Conservation (phyloP, 371 early-diverging fungal genomes). For the Dentiscutata heterogama region DNA sequence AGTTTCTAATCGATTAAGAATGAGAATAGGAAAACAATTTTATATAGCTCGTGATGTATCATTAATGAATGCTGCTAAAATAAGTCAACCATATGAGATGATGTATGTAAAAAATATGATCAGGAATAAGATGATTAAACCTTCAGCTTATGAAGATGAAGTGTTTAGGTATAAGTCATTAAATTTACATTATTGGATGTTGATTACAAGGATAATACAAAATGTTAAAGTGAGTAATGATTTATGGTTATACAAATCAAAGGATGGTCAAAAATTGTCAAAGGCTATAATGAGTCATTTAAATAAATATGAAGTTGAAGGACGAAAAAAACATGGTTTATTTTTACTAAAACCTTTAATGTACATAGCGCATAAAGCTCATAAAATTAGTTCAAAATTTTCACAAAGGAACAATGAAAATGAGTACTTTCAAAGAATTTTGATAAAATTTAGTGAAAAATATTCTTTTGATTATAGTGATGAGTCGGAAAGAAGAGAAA, state of each 20-base stretch:
- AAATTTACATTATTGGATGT: conserved; percentile 44
- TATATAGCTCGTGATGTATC: conserved; percentile 9
- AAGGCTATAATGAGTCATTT: conserved; percentile 40
- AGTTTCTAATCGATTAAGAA: conserved; percentile 63
- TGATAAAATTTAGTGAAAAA: conserved; percentile 34
- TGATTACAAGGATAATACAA: conserved; percentile 30
- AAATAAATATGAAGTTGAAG: conserved; percentile 4
- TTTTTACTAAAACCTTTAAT: conserved; percentile 31
- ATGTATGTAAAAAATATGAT: conserved; percentile 6
- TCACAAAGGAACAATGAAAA: conserved; percentile 28
- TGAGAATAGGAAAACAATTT: conserved; percentile 45
- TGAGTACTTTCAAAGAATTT: conserved; percentile 37
- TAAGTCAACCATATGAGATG: conserved; percentile 37
- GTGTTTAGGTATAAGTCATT: conserved; percentile 19
- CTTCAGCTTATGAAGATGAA: background rate
- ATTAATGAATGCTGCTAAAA: background rate
- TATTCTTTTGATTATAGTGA: background rate
- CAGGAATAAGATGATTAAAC: background rate
- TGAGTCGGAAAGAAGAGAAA: background rate
- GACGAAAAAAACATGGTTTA: background rate
- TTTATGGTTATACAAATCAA: conserved; percentile 39
- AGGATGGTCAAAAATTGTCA: conserved; percentile 28
- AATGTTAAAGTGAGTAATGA: conserved; percentile 24
- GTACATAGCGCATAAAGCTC: conserved; percentile 39
- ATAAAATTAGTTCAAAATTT: conserved; percentile 19